Evolutionary conservation across 495 filamentous ascomycete genomes (phyloP).

Genomic region (Penicillium subrubescens): DNA sequence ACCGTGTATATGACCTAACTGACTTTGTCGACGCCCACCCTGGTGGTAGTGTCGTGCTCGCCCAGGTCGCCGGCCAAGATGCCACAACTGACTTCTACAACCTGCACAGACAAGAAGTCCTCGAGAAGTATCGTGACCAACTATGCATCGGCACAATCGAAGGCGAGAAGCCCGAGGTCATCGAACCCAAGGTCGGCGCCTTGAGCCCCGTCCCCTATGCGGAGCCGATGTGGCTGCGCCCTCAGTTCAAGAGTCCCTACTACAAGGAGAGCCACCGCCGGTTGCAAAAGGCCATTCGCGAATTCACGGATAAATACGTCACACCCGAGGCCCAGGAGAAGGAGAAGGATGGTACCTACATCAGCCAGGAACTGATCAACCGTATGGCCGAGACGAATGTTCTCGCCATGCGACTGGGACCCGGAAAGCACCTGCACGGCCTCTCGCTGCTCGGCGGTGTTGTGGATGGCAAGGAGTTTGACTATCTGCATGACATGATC

Average conservation of each 20-base stretch:
- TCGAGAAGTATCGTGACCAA: constrained; percentile 67
- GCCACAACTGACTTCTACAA: constrained; percentile 60
- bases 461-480: constrained; percentile 77
- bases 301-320: constrained; percentile 72
- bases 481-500: constrained; percentile 86
- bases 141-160: constrained; percentile 76
- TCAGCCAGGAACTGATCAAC: constrained; percentile 77
- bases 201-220: constrained; percentile 78
- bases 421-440: constrained; percentile 79
- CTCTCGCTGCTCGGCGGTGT: constrained; percentile 67
- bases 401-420: constrained; percentile 80
- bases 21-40: constrained; percentile 62
- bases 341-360: constrained; percentile 73
- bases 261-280: constrained; percentile 75
- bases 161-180: constrained; percentile 73
- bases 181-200: constrained; percentile 69
- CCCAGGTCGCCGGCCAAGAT: constrained; percentile 58
- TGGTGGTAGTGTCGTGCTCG: constrained; percentile 56
- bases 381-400: constrained; percentile 73
- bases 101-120: constrained; percentile 63
- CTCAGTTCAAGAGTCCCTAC: constrained; percentile 79
- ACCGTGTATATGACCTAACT: constrained; percentile 62
- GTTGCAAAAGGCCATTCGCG: constrained; percentile 70
- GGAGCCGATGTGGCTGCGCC: constrained; percentile 79
- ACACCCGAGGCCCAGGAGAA: constrained; percentile 76